phyloP scores from a whole-genome alignment of 2,329 filamentous ascomycete genomes.

The Claviceps pazoutovae region DNA sequence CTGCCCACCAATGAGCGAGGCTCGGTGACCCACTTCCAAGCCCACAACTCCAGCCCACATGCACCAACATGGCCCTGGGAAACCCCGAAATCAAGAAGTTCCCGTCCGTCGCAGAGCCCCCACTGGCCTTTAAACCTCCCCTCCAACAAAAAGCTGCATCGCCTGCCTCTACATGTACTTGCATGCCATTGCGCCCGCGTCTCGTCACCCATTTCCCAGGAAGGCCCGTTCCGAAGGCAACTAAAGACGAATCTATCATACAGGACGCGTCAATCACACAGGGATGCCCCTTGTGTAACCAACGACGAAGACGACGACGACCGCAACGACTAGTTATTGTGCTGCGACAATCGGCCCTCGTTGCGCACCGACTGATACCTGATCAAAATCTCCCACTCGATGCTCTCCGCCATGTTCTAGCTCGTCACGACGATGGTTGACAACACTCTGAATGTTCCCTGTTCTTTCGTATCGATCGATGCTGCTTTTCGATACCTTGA shows the following conservation, averaged over 20 bases:
- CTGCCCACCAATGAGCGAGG: too few relatives aligned
- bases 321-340: not conserved
- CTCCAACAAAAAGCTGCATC: constrained; percentile 5
- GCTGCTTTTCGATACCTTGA: constrained; percentile 38
- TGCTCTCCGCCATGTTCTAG: constrained; percentile 16
- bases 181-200: constrained; percentile 2
- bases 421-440: constrained; percentile 40
- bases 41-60: not conserved
- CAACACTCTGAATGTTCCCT: constrained; percentile 33
- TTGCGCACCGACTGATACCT: constrained; percentile 1
- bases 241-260: too few relatives aligned
- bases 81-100: not conserved
- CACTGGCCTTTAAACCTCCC: constrained; percentile 4
- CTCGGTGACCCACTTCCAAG: not conserved
- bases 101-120: not conserved
- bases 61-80: not conserved
- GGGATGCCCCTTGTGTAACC: not conserved
- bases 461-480: constrained; percentile 38
- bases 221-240: not conserved
- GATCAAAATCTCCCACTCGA: constrained; percentile 1
- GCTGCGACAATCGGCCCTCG: constrained; percentile 2
- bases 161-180: not conserved
- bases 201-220: not conserved
- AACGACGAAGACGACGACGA: not conserved
- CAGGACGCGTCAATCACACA: too few relatives aligned